These are phyloP conservation scores for Platanthera zijinensis DNA, from an alignment of 106 monocot species.

Conservation along the genomic window DNA sequence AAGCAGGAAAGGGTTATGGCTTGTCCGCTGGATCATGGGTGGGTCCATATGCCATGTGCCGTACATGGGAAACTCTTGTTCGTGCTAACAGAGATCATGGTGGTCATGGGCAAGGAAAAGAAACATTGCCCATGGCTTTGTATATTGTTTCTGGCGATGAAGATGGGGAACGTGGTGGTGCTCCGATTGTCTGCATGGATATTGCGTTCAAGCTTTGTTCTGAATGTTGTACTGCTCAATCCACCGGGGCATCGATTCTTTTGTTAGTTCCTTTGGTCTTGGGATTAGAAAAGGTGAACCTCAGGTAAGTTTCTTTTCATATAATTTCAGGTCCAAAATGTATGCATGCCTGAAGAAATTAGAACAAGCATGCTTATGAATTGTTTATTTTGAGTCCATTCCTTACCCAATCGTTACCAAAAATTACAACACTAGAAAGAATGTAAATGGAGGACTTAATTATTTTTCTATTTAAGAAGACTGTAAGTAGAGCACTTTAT, in stretches of 20 bases:
- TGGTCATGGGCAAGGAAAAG: slow-evolving; percentile 11
- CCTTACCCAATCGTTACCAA: too few species aligned
- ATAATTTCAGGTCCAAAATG: neutral
- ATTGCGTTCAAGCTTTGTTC: slow-evolving; percentile 53
- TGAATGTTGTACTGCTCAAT: slow-evolving; percentile 35
- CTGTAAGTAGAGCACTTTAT: too few species aligned
- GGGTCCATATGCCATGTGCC: slow-evolving; percentile 98
- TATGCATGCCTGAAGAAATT: neutral
- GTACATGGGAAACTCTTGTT: slow-evolving; percentile 79
- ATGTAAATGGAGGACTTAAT: too few species aligned
- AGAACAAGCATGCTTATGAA: neutral
- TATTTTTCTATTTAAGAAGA: too few species aligned
- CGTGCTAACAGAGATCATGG: slow-evolving; percentile 26
- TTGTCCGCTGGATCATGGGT: slow-evolving; percentile 91
- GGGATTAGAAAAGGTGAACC: slow-evolving; percentile 93
- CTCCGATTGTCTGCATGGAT: slow-evolving; percentile 75
- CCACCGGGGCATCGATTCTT: slow-evolving; percentile 57
- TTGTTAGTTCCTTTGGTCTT: slow-evolving; percentile 92
- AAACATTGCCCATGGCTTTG: slow-evolving; percentile 59
- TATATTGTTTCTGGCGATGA: slow-evolving; percentile 96
- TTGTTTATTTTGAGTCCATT: neutral
- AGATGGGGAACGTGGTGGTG: slow-evolving; percentile 93
- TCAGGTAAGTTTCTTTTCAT: slow-evolving; percentile 45
- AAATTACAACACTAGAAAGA: too few species aligned
- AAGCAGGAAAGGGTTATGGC: slow-evolving; percentile 81